Percentiles rank a stretch among this genome's conserved stretches.
phyloP scores from a whole-genome alignment of 2,329 filamentous ascomycete species.

The Apiospora arundinis region DNA sequence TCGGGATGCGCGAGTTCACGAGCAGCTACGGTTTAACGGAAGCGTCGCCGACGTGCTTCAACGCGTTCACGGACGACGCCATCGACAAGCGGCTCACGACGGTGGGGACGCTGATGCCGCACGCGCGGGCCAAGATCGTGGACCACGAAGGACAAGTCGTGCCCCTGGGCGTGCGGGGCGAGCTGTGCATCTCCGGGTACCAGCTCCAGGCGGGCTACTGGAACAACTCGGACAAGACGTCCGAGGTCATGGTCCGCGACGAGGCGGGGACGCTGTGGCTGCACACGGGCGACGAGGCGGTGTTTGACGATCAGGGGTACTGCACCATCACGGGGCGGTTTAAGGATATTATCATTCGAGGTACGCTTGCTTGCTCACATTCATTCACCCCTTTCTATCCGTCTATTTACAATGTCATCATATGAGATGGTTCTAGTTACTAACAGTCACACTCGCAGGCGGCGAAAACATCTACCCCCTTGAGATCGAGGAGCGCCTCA shows the following conservation, averaged over 20 bases:
- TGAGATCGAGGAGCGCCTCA: slow-evolving; percentile 77
- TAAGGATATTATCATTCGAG: slow-evolving; percentile 81
- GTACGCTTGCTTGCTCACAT: slow-evolving; percentile 41
- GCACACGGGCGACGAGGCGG: slow-evolving; percentile 73
- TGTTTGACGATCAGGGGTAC: slow-evolving; percentile 72
- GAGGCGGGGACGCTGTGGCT: slow-evolving; percentile 63
- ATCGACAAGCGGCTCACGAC: slow-evolving; percentile 71
- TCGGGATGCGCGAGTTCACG: slow-evolving; percentile 79
- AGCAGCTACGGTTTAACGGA: slow-evolving; percentile 78
- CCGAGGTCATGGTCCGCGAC: slow-evolving; percentile 62
- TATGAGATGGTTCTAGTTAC: neutral
- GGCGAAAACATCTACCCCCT: slow-evolving; percentile 78
- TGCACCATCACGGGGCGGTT: slow-evolving; percentile 77
- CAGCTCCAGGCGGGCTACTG: slow-evolving; percentile 72
- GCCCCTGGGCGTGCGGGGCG: slow-evolving; percentile 71
- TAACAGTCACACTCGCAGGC: slow-evolving; percentile 47
- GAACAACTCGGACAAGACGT: slow-evolving; percentile 78
- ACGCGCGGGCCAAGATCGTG: slow-evolving; percentile 79
- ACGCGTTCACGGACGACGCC: slow-evolving; percentile 76
- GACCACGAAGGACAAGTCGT: slow-evolving; percentile 70
- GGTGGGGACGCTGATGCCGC: slow-evolving; percentile 78
- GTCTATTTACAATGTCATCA: neutral
- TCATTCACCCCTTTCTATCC: neutral
- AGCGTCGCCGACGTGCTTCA: slow-evolving; percentile 81
- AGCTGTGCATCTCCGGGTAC: slow-evolving; percentile 81